Conservation (phyloP, 2,329 filamentous ascomycete species). For the Epicoccum nigrum region DNA sequence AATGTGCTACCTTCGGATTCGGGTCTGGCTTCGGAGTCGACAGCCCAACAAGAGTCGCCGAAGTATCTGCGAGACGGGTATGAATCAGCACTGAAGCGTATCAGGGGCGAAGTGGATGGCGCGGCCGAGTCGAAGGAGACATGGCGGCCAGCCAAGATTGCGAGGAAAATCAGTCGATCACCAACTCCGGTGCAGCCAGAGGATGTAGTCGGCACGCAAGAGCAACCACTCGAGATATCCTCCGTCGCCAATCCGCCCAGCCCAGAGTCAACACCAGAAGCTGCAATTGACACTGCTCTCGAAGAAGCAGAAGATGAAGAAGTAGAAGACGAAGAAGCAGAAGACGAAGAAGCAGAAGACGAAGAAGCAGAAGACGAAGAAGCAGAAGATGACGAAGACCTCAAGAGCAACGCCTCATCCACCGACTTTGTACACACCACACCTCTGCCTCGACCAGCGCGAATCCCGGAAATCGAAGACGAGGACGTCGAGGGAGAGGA, state of each 20-base stretch:
- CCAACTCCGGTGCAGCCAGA: conserved; percentile 1
- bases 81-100: conserved; percentile 29
- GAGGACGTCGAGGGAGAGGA: conserved; percentile 1
- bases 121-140: conserved; percentile 5
- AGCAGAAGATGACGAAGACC: conserved; percentile 7
- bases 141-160: conserved; percentile 22
- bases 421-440: conserved; percentile 15
- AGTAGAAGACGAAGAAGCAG: no score
- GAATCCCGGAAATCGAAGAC: neutral
- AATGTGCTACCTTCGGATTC: conserved; percentile 10
- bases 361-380: neutral
- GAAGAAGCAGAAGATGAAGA: no score
- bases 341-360: neutral
- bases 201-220: conserved; percentile 14
- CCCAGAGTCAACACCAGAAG: neutral
- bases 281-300: neutral
- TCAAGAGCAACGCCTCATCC: conserved; percentile 23
- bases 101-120: conserved; percentile 14
- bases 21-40: conserved; percentile 29
- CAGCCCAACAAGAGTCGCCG: conserved; percentile 32
- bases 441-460: conserved; percentile 2
- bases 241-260: conserved; percentile 13
- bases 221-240: conserved; percentile 31
- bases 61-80: conserved; percentile 29
- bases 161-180: conserved; percentile 19